These are phyloP conservation scores for Halteria grandinella DNA, from an alignment of 73 alveolate species.

Conservation along the genomic window DNA sequence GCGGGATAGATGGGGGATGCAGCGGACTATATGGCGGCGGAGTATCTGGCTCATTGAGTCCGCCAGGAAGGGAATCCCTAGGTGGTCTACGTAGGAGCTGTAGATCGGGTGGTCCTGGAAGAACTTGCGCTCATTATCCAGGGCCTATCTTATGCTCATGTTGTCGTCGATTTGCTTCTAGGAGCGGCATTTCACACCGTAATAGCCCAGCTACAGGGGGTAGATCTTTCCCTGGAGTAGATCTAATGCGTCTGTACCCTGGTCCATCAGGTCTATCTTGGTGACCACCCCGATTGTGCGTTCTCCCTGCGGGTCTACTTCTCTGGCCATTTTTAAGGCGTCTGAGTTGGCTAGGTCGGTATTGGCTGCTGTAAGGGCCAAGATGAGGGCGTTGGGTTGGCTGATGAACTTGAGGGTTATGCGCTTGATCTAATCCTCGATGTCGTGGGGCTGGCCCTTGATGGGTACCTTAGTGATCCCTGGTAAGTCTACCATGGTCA, in stretches of 20 bases:
- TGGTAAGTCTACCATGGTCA: conserved; percentile 97
- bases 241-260: conserved; percentile 90
- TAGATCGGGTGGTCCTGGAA: conserved; percentile 48
- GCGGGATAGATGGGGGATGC: conserved; percentile 36
- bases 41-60: conserved; percentile 38
- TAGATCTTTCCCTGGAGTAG: conserved; percentile 88
- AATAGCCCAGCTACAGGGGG: conserved; percentile 94
- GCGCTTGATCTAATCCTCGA: conserved; percentile 81
- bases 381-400: conserved; percentile 83
- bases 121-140: conserved; percentile 73
- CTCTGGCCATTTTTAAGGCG: conserved; percentile 91
- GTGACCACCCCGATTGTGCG: conserved; percentile 96
- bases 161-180: conserved; percentile 80
- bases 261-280: conserved; percentile 92
- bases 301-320: conserved; percentile 90
- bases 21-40: conserved; percentile 37
- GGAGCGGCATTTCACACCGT: conserved; percentile 95
- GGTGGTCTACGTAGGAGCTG: not conserved
- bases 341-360: conserved; percentile 95
- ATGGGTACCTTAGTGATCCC: conserved; percentile 95
- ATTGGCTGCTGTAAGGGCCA: conserved; percentile 95
- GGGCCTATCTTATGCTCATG: conserved; percentile 76
- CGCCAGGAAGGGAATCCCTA: conserved; percentile 51
- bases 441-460: conserved; percentile 94
- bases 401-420: conserved; percentile 81